Percentiles rank a stretch among this genome's conserved stretches.
phyloP scores from a whole-genome alignment of 495 filamentous ascomycete species.

The Pyrenula massariospora region DNA sequence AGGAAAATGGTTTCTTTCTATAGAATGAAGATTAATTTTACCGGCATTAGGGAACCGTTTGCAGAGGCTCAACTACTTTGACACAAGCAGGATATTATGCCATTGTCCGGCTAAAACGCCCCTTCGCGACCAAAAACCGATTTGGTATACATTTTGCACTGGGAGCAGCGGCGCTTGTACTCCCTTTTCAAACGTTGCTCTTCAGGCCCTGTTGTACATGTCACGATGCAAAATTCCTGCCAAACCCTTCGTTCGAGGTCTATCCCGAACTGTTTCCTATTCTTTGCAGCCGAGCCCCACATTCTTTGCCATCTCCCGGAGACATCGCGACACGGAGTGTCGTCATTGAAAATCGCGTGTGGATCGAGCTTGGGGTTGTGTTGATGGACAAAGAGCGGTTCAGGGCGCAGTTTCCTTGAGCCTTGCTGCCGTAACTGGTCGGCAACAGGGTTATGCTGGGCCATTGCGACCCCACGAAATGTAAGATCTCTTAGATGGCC shows the following conservation, averaged over 20 bases:
- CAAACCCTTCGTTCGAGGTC: background rate
- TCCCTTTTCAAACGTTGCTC: background rate
- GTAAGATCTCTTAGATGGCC: conserved; percentile 17
- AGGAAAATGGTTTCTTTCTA: too few species aligned
- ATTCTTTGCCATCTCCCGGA: background rate
- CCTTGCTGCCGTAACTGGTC: background rate
- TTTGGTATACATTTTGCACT: background rate
- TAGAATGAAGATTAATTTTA: too few species aligned
- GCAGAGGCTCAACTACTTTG: too few species aligned
- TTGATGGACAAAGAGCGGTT: background rate
- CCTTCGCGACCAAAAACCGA: background rate
- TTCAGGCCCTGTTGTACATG: background rate
- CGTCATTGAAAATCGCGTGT: background rate
- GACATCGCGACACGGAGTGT: background rate
- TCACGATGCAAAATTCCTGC: background rate
- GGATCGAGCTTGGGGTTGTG: background rate
- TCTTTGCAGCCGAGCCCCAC: background rate
- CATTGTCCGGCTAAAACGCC: too few species aligned
- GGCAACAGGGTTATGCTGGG: background rate
- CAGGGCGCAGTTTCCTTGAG: background rate
- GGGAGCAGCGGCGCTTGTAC: background rate
- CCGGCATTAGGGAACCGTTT: too few species aligned
- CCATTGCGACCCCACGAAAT: background rate
- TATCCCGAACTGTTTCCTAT: background rate
- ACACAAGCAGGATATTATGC: too few species aligned